Conservation (phyloP, 345 rosid species). For the Citrus medica region DNA sequence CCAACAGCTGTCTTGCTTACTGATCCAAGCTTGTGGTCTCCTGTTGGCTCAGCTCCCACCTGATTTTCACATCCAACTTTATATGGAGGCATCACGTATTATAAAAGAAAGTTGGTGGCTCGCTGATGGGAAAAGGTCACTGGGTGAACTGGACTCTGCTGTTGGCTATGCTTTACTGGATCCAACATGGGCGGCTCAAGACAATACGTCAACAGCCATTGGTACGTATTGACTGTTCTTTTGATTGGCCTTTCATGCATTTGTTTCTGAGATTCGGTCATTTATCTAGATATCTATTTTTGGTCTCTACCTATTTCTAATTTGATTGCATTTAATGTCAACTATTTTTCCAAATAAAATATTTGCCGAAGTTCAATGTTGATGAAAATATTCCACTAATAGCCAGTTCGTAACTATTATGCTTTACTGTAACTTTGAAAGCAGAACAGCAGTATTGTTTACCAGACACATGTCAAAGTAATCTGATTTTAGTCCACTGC, state of each 20-base stretch:
- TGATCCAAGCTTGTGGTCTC: slow-evolving; percentile 97
- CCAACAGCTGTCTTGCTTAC: slow-evolving; percentile 90
- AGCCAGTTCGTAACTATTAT: background rate
- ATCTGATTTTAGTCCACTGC: no score
- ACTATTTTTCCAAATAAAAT: background rate
- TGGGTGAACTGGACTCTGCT: slow-evolving; percentile 82
- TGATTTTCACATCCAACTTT: slow-evolving; percentile 83
- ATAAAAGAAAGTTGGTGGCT: slow-evolving; percentile 97
- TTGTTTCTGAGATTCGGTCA: background rate
- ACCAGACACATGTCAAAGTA: background rate
- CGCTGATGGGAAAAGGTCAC: slow-evolving; percentile 71
- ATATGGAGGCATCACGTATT: slow-evolving; percentile 75
- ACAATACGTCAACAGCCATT: slow-evolving; percentile 93
- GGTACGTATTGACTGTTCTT: slow-evolving; percentile 38
- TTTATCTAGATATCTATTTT: slow-evolving; percentile 1
- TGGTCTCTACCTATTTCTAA: background rate
- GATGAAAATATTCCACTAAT: background rate
- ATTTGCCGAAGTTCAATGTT: background rate
- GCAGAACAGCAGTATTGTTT: background rate
- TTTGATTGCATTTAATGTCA: background rate
- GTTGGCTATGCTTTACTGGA: slow-evolving; percentile 93
- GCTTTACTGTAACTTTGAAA: background rate
- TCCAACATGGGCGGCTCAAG: slow-evolving; percentile 99
- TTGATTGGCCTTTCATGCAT: background rate
- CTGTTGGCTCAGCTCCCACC: slow-evolving; percentile 93